These are phyloP conservation scores for Lactarius sp. DNA, from an alignment of 768 basidiomycete genomes.

Conservation along the genomic window DNA sequence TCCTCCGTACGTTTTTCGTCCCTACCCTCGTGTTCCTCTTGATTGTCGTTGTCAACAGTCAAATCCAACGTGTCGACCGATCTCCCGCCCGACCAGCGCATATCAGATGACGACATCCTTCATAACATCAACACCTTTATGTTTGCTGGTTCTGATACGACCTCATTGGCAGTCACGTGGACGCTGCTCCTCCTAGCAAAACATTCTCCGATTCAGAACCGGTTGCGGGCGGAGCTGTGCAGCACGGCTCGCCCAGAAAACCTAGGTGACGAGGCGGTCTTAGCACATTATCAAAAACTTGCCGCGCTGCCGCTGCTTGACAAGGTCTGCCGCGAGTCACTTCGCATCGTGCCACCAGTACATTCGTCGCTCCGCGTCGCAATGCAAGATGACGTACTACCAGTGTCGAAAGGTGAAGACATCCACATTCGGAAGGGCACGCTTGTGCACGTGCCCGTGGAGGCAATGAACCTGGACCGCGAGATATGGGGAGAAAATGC, in stretches of 20 bases:
- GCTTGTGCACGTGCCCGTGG: constrained; percentile 72
- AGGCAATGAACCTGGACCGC: constrained; percentile 75
- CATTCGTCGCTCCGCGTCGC: constrained; percentile 80
- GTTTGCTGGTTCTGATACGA: constrained; percentile 88
- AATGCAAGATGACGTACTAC: constrained; percentile 71
- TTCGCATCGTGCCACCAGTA: constrained; percentile 77
- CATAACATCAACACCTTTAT: constrained; percentile 86
- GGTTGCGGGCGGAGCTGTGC: constrained; percentile 64
- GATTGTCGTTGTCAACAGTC: constrained; percentile 42
- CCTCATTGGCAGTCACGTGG: constrained; percentile 81
- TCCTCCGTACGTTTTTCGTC: constrained; percentile 53
- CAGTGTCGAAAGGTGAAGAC: constrained; percentile 48
- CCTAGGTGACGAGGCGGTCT: constrained; percentile 48
- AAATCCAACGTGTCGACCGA: constrained; percentile 77
- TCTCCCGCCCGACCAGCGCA: constrained; percentile 59
- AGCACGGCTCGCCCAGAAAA: constrained; percentile 35
- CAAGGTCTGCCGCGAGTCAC: constrained; percentile 67
- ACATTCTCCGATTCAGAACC: constrained; percentile 60
- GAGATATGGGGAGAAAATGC: constrained; percentile 76
- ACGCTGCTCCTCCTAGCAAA: constrained; percentile 69
- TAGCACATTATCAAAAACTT: constrained; percentile 53
- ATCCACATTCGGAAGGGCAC: constrained; percentile 61
- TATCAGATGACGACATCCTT: constrained; percentile 85
- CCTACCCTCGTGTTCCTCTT: neutral
- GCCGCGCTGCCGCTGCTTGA: constrained; percentile 62